A percentile compares a stretch with the other conserved stretches of the same genome.
Evolutionary conservation across 2,329 filamentous ascomycete species (phyloP).

Genomic region (Aspergillus ochraceus): DNA sequence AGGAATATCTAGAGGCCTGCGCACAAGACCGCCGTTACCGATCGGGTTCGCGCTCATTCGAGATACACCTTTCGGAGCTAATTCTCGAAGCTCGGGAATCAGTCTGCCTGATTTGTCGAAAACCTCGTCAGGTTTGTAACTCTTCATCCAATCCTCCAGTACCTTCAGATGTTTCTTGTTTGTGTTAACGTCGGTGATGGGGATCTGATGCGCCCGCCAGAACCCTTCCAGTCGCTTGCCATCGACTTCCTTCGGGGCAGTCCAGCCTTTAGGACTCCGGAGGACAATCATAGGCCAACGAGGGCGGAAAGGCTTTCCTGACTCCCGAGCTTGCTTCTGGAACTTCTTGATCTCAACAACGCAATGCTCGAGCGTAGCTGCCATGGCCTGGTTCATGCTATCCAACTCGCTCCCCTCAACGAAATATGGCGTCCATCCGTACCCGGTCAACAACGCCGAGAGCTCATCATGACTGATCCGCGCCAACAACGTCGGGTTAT

Average conservation of each 20-base stretch:
- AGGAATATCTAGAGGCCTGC: slow-evolving; percentile 67
- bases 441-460: slow-evolving; percentile 67
- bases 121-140: slow-evolving; percentile 71
- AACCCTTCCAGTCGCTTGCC: slow-evolving; percentile 72
- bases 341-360: slow-evolving; percentile 67
- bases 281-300: slow-evolving; percentile 79
- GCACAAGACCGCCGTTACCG: slow-evolving; percentile 68
- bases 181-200: slow-evolving; percentile 67
- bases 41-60: slow-evolving; percentile 79
- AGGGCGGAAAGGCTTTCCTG: slow-evolving; percentile 68
- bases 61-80: slow-evolving; percentile 64
- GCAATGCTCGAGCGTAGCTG: slow-evolving; percentile 70
- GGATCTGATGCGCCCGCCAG: slow-evolving; percentile 77
- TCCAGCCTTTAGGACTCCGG: slow-evolving; percentile 78
- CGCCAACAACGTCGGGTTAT: slow-evolving; percentile 73
- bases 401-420: slow-evolving; percentile 73
- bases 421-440: slow-evolving; percentile 78
- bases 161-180: slow-evolving; percentile 66
- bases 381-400: slow-evolving; percentile 81
- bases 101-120: slow-evolving; percentile 67
- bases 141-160: slow-evolving; percentile 75
- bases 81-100: slow-evolving; percentile 60
- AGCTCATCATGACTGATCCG: slow-evolving; percentile 74
- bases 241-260: slow-evolving; percentile 69
- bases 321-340: slow-evolving; percentile 71